These are phyloP conservation scores for Antitrichia curtipendula DNA, from an alignment of 225 moss, liverwort and hornwort genomes.

Conservation along the genomic window DNA sequence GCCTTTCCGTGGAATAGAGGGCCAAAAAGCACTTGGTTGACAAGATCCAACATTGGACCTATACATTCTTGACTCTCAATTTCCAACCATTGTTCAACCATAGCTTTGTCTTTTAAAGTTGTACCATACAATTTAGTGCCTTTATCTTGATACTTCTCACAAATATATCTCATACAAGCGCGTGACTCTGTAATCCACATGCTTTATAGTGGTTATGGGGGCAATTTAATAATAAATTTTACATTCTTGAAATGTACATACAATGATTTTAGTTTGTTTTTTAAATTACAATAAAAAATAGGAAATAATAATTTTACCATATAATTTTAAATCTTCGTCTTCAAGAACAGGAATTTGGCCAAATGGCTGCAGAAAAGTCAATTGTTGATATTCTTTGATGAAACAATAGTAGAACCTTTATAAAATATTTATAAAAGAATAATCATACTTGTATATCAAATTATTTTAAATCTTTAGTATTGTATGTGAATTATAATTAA, in stretches of 20 bases:
- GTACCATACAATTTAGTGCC: conserved; percentile 28
- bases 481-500: too few relatives aligned
- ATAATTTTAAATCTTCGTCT: conserved; percentile 25
- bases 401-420: background rate
- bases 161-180: conserved; percentile 31
- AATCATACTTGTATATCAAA: background rate
- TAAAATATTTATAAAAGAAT: background rate
- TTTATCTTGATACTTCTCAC: conserved; percentile 18
- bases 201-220: fast-evolving
- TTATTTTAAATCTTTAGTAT: background rate
- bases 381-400: background rate
- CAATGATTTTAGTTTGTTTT: fast-evolving
- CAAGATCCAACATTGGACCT: background rate
- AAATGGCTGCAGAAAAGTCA: background rate
- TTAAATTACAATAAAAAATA: too few relatives aligned
- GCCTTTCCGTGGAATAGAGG: background rate
- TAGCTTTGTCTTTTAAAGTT: conserved; percentile 5
- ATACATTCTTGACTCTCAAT: conserved; percentile 31
- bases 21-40: conserved; percentile 7
- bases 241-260: background rate
- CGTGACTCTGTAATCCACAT: conserved; percentile 3
- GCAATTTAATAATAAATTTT: too few relatives aligned
- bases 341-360: conserved; percentile 16
- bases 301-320: background rate
- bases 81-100: conserved; percentile 51